A percentile compares a stretch with the other conserved stretches of the same genome.
Conservation (phyloP, 371 early-diverging fungal species). For the Actinomortierella wolfii region DNA sequence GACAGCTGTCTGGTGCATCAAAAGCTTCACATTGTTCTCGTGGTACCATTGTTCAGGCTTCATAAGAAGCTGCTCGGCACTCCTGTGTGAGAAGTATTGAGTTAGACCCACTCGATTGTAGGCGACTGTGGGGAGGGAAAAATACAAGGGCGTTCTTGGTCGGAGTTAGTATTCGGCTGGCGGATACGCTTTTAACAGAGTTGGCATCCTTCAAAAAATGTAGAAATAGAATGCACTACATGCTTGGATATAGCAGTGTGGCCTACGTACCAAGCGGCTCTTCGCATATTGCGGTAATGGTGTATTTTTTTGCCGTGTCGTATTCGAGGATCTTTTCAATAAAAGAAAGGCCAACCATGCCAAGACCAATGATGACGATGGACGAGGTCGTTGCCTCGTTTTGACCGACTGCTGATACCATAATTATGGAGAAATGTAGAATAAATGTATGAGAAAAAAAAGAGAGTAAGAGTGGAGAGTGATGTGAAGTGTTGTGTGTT, state of each 20-base stretch:
- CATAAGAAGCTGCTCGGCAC: slow-evolving; percentile 53
- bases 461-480: background rate
- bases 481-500: background rate
- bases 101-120: slow-evolving; percentile 70
- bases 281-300: slow-evolving; percentile 60
- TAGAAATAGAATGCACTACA: no score
- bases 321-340: slow-evolving; percentile 62
- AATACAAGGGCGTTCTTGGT: no score
- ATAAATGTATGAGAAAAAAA: slow-evolving; percentile 9
- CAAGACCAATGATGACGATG: slow-evolving; percentile 65
- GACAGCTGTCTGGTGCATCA: slow-evolving; percentile 52
- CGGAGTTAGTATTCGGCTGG: no score
- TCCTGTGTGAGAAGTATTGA: slow-evolving; percentile 64
- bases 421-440: slow-evolving; percentile 8
- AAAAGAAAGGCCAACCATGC: slow-evolving; percentile 71
- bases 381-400: background rate
- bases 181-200: no score
- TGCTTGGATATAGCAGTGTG: no score
- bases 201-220: no score
- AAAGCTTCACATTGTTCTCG: slow-evolving; percentile 49
- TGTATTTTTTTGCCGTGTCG: slow-evolving; percentile 50
- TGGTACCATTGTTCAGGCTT: slow-evolving; percentile 56
- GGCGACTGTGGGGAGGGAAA: slow-evolving; percentile 43
- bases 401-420: slow-evolving; percentile 9
- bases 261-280: slow-evolving; percentile 55